Percentiles rank a stretch among this genome's conserved stretches.
phyloP scores from a whole-genome alignment of 2,329 filamentous ascomycete genomes.

The Sporothrix luriei region DNA sequence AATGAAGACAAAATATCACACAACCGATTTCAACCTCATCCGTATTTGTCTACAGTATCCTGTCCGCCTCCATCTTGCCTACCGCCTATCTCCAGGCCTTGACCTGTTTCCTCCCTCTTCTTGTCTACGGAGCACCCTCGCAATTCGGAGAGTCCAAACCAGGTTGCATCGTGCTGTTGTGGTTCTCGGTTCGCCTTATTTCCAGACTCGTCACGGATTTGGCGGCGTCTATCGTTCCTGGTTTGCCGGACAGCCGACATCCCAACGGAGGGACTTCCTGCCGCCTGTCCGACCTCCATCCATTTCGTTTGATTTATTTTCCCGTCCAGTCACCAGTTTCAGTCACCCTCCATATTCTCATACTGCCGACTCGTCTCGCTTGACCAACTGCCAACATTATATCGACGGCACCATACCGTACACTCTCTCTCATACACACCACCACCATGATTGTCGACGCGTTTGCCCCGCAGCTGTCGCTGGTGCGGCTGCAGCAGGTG shows the following conservation, averaged over 20 bases:
- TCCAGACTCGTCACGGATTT: neutral
- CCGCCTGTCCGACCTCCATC: neutral
- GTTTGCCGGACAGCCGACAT: neutral
- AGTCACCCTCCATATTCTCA: too few species aligned
- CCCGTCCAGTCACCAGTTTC: too few species aligned
- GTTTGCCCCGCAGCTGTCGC: slow-evolving; percentile 35
- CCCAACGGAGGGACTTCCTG: neutral
- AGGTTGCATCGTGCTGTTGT: neutral
- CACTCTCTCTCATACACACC: too few species aligned
- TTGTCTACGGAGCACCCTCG: neutral
- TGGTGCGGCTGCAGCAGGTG: slow-evolving; percentile 38
- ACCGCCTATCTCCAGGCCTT: neutral
- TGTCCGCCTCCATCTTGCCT: slow-evolving; percentile 7
- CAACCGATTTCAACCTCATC: neutral
- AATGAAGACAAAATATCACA: slow-evolving; percentile 23
- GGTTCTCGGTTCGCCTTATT: neutral
- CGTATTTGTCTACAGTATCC: too few species aligned
- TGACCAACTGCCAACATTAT: too few species aligned
- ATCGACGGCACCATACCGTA: neutral
- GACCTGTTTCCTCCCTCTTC: neutral
- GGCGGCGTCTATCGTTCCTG: neutral
- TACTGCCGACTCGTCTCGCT: too few species aligned
- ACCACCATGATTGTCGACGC: slow-evolving; percentile 39
- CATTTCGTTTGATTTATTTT: neutral
- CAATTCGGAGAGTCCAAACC: slow-evolving; percentile 5